phyloP scores from a whole-genome alignment of 345 rosid genomes.

The Punica granatum region DNA sequence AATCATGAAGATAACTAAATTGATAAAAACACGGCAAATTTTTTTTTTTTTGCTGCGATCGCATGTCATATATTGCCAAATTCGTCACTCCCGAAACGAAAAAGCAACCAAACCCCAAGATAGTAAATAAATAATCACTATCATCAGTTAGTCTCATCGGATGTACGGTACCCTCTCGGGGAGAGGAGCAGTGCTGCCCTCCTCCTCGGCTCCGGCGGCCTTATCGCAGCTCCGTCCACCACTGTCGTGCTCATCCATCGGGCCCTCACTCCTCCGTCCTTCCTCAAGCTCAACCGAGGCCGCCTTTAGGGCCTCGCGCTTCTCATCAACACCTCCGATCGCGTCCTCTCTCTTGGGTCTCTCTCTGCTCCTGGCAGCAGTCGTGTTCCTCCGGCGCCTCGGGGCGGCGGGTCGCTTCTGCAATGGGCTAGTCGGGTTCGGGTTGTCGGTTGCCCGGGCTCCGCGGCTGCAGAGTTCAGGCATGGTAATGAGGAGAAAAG shows the following conservation, averaged over 20 bases:
- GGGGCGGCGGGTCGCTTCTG: background rate
- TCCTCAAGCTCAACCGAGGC: background rate
- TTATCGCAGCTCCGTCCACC: conserved; percentile 62
- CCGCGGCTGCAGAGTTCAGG: conserved; percentile 4
- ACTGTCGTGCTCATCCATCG: conserved; percentile 68
- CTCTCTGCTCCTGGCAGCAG: background rate
- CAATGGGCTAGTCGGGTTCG: background rate
- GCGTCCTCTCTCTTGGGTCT: background rate
- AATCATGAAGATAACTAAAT: background rate
- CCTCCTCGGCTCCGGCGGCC: conserved; percentile 64
- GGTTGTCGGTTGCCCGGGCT: background rate
- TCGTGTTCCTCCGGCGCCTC: background rate
- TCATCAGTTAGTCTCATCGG: background rate
- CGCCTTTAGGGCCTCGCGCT: background rate
- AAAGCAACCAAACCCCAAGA: background rate
- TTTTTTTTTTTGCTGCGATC: background rate
- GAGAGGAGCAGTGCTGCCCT: conserved; percentile 77
- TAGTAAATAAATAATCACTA: background rate
- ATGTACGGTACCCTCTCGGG: conserved; percentile 64
- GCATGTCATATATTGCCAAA: background rate
- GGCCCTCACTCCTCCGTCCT: conserved; percentile 12
- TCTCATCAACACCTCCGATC: background rate
- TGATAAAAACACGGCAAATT: background rate
- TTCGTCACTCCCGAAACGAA: background rate
- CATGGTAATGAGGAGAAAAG: background rate